Percentiles rank a stretch among this genome's conserved stretches.
These are phyloP conservation scores for Melampsora occidentalis DNA, from an alignment of 1,284 basidiomycete species.

Conservation along the genomic window DNA sequence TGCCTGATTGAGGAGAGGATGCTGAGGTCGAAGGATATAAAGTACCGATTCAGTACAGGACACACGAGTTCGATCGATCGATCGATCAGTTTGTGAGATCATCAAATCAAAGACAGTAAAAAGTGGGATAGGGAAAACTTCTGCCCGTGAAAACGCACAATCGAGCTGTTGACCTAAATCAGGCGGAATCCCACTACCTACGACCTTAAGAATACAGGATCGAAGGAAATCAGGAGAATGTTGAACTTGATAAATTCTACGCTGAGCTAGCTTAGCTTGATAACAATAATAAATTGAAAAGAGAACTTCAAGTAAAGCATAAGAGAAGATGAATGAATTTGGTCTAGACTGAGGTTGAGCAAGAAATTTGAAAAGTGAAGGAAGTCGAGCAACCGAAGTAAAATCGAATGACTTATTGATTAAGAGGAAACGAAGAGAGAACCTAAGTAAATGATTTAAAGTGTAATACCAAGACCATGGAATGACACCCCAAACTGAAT, in stretches of 20 bases:
- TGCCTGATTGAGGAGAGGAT: too few relatives aligned
- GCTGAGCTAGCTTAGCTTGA: conserved; percentile 11
- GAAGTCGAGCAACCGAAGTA: not conserved
- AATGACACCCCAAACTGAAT: conserved; percentile 18
- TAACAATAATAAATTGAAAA: conserved; percentile 38
- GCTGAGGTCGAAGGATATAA: not conserved
- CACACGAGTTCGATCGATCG: not conserved
- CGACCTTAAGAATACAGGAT: conserved; percentile 12
- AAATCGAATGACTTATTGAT: not conserved
- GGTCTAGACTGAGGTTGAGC: not conserved
- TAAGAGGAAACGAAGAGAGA: not conserved
- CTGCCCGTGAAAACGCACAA: too few relatives aligned
- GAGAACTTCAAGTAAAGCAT: conserved; percentile 24
- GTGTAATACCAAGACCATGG: conserved; percentile 23
- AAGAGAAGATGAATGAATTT: not conserved
- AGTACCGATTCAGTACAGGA: not conserved
- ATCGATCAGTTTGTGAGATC: conserved; percentile 6
- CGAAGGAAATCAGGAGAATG: conserved; percentile 20
- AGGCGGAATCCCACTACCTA: conserved; percentile 22
- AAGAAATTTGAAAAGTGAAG: not conserved
- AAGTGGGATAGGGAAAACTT: too few relatives aligned
- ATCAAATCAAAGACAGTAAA: not conserved
- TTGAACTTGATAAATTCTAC: conserved; percentile 11
- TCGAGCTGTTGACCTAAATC: not conserved
- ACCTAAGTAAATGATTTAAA: not conserved